A percentile compares a stretch with the other conserved stretches of the same genome.
Conservation (phyloP, 176 grass and related monocot species). For the Zoysia japonica region DNA sequence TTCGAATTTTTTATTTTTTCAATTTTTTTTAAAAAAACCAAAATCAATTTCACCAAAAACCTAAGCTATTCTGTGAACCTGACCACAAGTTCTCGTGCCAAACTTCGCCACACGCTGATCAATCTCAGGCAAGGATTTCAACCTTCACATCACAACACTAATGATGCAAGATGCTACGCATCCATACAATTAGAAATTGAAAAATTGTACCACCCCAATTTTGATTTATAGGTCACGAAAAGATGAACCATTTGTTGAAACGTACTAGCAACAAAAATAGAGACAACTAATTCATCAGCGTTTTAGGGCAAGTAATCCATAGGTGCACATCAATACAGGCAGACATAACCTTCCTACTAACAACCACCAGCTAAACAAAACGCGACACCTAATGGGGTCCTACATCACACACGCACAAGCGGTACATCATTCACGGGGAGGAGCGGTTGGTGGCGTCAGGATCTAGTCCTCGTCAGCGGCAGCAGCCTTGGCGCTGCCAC, state of each 20-base stretch:
- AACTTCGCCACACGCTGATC: not conserved
- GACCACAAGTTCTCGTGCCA: too few species aligned
- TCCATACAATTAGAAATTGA: not conserved
- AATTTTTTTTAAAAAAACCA: too few species aligned
- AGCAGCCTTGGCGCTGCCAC: slow-evolving; percentile 64
- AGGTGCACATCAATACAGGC: slow-evolving; percentile 5
- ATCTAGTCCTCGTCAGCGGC: slow-evolving; percentile 69
- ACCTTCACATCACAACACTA: not conserved
- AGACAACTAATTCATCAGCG: slow-evolving; percentile 8
- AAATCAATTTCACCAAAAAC: too few species aligned
- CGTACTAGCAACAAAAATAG: slow-evolving; percentile 28
- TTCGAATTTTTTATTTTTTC: too few species aligned
- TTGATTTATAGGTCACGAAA: not conserved
- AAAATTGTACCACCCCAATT: not conserved
- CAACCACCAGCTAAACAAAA: not conserved
- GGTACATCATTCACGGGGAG: not conserved
- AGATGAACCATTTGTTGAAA: slow-evolving; percentile 22
- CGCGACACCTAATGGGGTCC: not conserved
- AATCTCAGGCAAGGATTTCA: not conserved
- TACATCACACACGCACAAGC: not conserved
- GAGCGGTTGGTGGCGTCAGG: not conserved
- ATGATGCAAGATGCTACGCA: not conserved
- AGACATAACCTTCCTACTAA: not conserved
- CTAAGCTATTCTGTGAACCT: too few species aligned
- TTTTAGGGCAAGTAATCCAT: not conserved